Conservation (phyloP, 2,329 filamentous ascomycete species). For the Rhinocladiella mackenziei region DNA sequence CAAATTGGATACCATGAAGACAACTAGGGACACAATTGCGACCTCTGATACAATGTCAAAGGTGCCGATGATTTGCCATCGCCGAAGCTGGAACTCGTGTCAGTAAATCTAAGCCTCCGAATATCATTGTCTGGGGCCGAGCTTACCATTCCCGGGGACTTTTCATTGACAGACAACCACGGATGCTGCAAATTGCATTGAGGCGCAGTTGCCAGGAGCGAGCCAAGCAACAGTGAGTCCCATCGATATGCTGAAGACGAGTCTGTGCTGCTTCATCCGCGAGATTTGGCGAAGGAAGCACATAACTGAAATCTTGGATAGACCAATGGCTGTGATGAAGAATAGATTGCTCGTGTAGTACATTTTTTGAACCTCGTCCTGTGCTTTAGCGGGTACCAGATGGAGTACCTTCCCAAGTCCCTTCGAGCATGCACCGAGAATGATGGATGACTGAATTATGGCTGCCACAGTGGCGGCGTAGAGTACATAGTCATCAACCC, state of each 20-base stretch:
- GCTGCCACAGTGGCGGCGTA: conserved; percentile 34
- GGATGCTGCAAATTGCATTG: conserved; percentile 29
- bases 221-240: conserved; percentile 16
- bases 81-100: conserved; percentile 27
- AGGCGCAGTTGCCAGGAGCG: conserved; percentile 27
- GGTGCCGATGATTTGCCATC: conserved; percentile 36
- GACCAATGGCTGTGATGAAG: conserved; percentile 28
- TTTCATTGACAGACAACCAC: conserved; percentile 23
- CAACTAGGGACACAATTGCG: conserved; percentile 32
- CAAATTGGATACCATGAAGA: conserved; percentile 32
- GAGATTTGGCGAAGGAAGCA: conserved; percentile 23
- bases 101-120: not conserved
- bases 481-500: conserved; percentile 35
- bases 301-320: conserved; percentile 29
- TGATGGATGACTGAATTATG: conserved; percentile 32
- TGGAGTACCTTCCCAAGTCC: conserved; percentile 37
- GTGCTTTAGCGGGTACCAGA: conserved; percentile 20
- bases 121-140: not conserved
- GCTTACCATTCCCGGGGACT: conserved; percentile 27
- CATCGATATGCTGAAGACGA: conserved; percentile 17
- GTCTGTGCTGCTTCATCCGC: conserved; percentile 16
- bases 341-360: conserved; percentile 30
- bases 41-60: conserved; percentile 37
- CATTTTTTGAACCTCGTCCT: conserved; percentile 23
- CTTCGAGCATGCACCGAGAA: conserved; percentile 33